A percentile compares a stretch with the other conserved stretches of the same genome.
These are phyloP conservation scores for Lolium multiflorum DNA, from an alignment of 176 grass and related monocot species.

Conservation along the genomic window DNA sequence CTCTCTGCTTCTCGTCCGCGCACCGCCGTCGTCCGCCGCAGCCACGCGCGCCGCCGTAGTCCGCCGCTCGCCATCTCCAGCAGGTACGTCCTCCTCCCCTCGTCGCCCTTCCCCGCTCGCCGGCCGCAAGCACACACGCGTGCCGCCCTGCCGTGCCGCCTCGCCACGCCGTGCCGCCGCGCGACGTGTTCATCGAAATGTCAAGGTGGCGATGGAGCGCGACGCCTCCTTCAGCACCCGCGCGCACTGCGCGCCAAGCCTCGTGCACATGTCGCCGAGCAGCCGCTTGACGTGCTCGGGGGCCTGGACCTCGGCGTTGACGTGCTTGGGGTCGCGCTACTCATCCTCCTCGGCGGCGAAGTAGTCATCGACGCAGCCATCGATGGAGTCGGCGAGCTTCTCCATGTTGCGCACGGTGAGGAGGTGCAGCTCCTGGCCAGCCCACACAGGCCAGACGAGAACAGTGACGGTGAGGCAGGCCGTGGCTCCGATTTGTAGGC, in stretches of 20 bases:
- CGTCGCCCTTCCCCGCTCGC: no score
- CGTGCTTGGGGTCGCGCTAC: slow-evolving; percentile 72
- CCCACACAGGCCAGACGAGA: slow-evolving; percentile 76
- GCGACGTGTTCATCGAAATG: no score
- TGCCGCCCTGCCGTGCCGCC: no score
- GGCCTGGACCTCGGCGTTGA: slow-evolving; percentile 60
- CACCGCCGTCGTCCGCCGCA: no score
- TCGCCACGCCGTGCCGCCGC: no score
- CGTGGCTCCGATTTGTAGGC: no score
- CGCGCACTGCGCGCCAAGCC: slow-evolving; percentile 53
- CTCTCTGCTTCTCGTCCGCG: no score
- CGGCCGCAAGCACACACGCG: no score
- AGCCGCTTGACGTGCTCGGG: slow-evolving; percentile 50
- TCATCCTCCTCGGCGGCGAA: slow-evolving; percentile 44
- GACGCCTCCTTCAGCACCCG: slow-evolving; percentile 70
- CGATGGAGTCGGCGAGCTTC: slow-evolving; percentile 73
- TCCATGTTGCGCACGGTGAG: slow-evolving; percentile 79
- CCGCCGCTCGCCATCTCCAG: no score
- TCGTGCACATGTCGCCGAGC: slow-evolving; percentile 56
- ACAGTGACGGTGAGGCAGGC: slow-evolving; percentile 58
- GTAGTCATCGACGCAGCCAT: slow-evolving; percentile 71
- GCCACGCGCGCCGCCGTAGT: no score
- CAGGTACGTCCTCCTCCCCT: no score
- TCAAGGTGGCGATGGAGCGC: slow-evolving; percentile 42
- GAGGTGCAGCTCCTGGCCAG: slow-evolving; percentile 75